Conservation (phyloP, 208 protist genomes). For the Trypanosoma scelopori region DNA sequence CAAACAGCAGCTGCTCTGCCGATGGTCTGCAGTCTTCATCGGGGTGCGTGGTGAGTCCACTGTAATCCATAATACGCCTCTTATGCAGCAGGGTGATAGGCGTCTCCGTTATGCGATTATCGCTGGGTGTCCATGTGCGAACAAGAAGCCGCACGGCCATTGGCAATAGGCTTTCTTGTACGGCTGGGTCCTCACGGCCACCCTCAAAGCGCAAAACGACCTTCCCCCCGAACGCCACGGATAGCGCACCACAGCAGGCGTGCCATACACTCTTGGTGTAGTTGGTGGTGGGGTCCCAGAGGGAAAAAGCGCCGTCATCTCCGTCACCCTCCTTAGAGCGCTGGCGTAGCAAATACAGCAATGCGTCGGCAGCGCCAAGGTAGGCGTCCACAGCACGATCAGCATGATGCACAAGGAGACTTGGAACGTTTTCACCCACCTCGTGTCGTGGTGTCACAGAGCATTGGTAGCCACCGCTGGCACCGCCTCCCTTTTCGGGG, state of each 20-base stretch:
- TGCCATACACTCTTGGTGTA: constrained; percentile 64
- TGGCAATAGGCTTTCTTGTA: constrained; percentile 3
- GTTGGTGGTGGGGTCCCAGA: constrained; percentile 43
- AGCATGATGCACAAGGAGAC: constrained; percentile 12
- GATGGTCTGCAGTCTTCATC: neutral
- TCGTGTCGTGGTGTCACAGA: neutral
- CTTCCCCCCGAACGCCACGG: constrained; percentile 29
- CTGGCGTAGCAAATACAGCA: constrained; percentile 5
- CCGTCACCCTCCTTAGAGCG: neutral
- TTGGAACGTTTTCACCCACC: neutral
- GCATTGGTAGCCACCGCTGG: constrained; percentile 16
- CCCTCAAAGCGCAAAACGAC: constrained; percentile 27
- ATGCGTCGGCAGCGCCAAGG: constrained; percentile 22
- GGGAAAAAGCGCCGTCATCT: constrained; percentile 19
- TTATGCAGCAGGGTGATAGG: constrained; percentile 4
- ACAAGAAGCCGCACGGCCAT: constrained; percentile 14
- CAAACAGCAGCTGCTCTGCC: constrained; percentile 19
- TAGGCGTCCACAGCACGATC: constrained; percentile 22
- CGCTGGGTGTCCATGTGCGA: constrained; percentile 3
- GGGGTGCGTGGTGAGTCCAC: constrained; percentile 7
- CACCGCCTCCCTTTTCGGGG: neutral
- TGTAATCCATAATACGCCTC: constrained; percentile 13
- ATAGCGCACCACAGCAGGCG: constrained; percentile 46
- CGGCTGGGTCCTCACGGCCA: constrained; percentile 5
- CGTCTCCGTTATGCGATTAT: constrained; percentile 10